Percentiles rank a stretch among this genome's conserved stretches.
Conservation (phyloP, 306 rosid species). For the Betula pendula region DNA sequence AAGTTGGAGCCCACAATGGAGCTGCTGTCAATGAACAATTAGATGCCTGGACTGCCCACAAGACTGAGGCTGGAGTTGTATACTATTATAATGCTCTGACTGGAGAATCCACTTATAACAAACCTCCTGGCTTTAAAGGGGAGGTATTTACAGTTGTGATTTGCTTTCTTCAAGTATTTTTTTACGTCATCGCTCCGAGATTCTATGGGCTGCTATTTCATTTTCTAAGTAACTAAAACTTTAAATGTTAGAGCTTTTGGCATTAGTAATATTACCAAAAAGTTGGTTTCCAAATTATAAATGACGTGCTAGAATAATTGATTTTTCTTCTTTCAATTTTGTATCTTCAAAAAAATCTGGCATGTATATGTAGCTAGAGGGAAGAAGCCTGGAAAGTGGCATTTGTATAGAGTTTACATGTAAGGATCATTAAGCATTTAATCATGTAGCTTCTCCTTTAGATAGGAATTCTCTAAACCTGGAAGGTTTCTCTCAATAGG, state of each 20-base stretch:
- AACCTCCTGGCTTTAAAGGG: conserved; percentile 78
- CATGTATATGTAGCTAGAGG: neutral
- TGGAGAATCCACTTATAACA: conserved; percentile 80
- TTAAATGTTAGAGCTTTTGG: neutral
- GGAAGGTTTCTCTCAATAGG: neutral
- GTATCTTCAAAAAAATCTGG: neutral
- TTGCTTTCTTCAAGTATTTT: neutral
- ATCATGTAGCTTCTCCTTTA: neutral
- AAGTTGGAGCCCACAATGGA: conserved; percentile 33
- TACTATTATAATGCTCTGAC: conserved; percentile 91
- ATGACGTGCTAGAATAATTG: neutral
- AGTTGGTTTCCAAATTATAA: neutral
- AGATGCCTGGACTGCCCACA: conserved; percentile 95
- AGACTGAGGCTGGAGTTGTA: conserved; percentile 71
- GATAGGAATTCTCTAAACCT: neutral
- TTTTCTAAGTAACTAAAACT: neutral
- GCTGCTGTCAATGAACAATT: conserved; percentile 46
- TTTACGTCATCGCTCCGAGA: neutral
- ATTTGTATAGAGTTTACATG: neutral
- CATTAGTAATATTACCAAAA: neutral
- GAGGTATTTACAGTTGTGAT: conserved; percentile 64
- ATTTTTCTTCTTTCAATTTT: neutral
- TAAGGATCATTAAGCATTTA: neutral
- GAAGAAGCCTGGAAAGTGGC: neutral
- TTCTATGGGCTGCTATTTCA: neutral